Evolutionary conservation across 352 stramenopile genomes (phyloP).

Genomic region (Phytophthora sojae): DNA sequence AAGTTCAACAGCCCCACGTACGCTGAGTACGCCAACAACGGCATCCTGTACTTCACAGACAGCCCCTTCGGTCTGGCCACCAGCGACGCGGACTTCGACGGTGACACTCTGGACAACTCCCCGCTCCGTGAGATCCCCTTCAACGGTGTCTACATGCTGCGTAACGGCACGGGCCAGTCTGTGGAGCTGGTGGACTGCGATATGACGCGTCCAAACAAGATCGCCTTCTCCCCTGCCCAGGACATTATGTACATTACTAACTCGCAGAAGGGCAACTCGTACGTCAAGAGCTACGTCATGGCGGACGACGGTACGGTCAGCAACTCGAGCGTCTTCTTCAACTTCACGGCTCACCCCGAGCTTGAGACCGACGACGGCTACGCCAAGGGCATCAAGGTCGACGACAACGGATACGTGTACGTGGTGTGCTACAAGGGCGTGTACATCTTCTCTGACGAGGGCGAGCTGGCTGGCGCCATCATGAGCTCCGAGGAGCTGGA

Average conservation of each 20-base stretch:
- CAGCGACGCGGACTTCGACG: constrained; percentile 62
- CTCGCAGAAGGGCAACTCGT: constrained; percentile 79
- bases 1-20: constrained; percentile 84
- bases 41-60: constrained; percentile 84
- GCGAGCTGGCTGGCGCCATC: constrained; percentile 62
- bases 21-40: constrained; percentile 66
- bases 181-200: constrained; percentile 74
- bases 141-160: constrained; percentile 80
- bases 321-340: constrained; percentile 75
- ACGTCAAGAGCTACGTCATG: constrained; percentile 78
- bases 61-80: constrained; percentile 79
- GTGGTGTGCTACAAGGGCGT: constrained; percentile 79
- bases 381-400: constrained; percentile 79
- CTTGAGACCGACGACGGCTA: constrained; percentile 66
- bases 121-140: constrained; percentile 79
- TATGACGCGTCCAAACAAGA: constrained; percentile 87
- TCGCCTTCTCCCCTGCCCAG: constrained; percentile 76
- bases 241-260: constrained; percentile 87
- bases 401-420: constrained; percentile 79
- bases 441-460: constrained; percentile 70
- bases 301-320: constrained; percentile 55
- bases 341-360: constrained; percentile 76
- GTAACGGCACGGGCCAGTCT: constrained; percentile 50
- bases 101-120: constrained; percentile 71
- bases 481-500: constrained; percentile 64